Evolutionary conservation across 208 protist genomes (phyloP).

Genomic region (Leishmania aethiopica): DNA sequence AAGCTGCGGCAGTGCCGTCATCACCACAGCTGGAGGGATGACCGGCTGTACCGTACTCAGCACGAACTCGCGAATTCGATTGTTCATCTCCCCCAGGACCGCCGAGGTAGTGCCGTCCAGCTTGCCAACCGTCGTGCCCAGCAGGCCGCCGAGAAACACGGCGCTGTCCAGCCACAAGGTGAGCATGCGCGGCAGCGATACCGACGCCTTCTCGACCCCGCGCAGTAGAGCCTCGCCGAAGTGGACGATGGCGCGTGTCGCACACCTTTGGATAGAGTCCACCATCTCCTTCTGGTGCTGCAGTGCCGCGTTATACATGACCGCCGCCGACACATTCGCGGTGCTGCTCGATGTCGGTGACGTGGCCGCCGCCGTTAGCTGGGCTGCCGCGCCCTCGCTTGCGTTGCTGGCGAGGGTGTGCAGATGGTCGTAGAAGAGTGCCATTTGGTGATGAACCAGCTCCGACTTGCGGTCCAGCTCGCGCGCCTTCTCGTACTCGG

Average conservation of each 20-base stretch:
- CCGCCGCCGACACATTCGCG: constrained; percentile 8
- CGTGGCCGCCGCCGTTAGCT: constrained; percentile 12
- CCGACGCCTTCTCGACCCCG: constrained; percentile 86
- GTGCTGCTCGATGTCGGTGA: neutral
- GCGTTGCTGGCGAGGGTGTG: constrained; percentile 38
- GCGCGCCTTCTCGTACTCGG: constrained; percentile 73
- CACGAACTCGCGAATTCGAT: constrained; percentile 28
- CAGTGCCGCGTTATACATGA: constrained; percentile 22
- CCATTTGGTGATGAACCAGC: constrained; percentile 91
- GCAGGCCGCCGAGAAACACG: constrained; percentile 29
- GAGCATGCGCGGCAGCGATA: constrained; percentile 95
- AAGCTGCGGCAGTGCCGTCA: constrained; percentile 87
- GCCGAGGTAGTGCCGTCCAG: constrained; percentile 10
- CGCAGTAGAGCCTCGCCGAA: constrained; percentile 87
- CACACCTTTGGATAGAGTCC: constrained; percentile 28
- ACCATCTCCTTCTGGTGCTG: constrained; percentile 39
- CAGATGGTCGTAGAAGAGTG: constrained; percentile 93
- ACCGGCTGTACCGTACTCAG: constrained; percentile 17
- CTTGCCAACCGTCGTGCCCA: constrained; percentile 24
- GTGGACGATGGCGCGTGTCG: constrained; percentile 45
- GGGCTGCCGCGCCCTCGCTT: constrained; percentile 21
- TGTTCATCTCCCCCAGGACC: constrained; percentile 37
- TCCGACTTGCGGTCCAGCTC: constrained; percentile 74
- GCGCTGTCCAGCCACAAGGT: constrained; percentile 95
- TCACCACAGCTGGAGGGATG: constrained; percentile 58